A percentile compares a stretch with the other conserved stretches of the same genome.
Conservation (phyloP, 164 flowering plant genomes). For the Hamamelis virginiana region DNA sequence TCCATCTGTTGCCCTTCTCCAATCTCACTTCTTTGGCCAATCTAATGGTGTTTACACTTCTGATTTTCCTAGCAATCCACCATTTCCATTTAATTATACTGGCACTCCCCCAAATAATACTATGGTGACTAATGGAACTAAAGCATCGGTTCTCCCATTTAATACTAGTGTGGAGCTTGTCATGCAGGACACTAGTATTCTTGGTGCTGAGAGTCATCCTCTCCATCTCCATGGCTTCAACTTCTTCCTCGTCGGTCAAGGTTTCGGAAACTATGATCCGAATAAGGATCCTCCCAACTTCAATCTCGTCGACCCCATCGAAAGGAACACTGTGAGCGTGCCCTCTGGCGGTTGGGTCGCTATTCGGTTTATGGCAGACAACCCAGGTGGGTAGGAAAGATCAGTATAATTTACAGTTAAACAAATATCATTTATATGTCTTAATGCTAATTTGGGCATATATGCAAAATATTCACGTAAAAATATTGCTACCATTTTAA, state of each 20-base stretch:
- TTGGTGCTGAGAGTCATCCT: constrained; percentile 71
- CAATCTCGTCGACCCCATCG: constrained; percentile 60
- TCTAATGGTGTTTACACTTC: constrained; percentile 53
- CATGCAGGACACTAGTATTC: constrained; percentile 67
- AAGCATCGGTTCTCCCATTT: constrained; percentile 44
- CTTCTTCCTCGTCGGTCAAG: constrained; percentile 69
- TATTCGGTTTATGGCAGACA: constrained; percentile 52
- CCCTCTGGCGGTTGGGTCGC: constrained; percentile 54
- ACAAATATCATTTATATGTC: too few species aligned
- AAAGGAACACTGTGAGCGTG: constrained; percentile 55
- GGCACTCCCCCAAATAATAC: constrained; percentile 64
- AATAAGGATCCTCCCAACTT: constrained; percentile 46
- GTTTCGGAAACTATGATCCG: constrained; percentile 60
- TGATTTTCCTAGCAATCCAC: constrained; percentile 49
- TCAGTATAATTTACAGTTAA: too few species aligned
- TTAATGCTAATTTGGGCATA: too few species aligned
- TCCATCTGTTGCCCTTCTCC: constrained; percentile 56
- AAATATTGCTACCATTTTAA: too few species aligned
- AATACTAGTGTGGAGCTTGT: constrained; percentile 65
- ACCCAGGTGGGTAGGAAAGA: constrained; percentile 45
- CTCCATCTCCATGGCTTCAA: constrained; percentile 75
- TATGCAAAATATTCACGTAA: too few species aligned
- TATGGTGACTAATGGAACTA: constrained; percentile 42
- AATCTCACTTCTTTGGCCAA: constrained; percentile 47
- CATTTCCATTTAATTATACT: constrained; percentile 48